Evolutionary conservation across 441 rosid species (phyloP).

Genomic region (Flueggea neowawraea): DNA sequence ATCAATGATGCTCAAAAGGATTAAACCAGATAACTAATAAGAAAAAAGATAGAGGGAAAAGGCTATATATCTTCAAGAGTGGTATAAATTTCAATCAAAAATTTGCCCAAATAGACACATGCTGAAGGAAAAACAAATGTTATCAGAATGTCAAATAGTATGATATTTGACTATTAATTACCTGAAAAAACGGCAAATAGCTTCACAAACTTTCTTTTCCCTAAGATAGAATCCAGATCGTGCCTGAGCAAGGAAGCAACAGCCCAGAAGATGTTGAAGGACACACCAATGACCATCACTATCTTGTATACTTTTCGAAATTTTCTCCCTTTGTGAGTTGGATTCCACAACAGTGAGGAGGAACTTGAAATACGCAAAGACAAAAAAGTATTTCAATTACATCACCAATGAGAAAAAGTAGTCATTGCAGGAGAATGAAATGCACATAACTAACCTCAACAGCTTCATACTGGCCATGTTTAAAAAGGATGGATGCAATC

Average conservation of each 20-base stretch:
- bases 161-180: conserved; percentile 17
- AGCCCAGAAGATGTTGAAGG: conserved; percentile 93
- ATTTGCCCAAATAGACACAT: not conserved
- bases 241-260: conserved; percentile 88
- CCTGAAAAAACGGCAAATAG: conserved; percentile 94
- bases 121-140: not conserved
- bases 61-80: not conserved
- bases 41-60: not conserved
- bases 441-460: conserved; percentile 61
- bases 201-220: conserved; percentile 80
- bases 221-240: conserved; percentile 56
- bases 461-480: conserved; percentile 86
- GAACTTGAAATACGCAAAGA: conserved; percentile 32
- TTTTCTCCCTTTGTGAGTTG: conserved; percentile 66
- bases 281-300: conserved; percentile 78
- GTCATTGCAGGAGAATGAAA: conserved; percentile 12
- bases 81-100: not conserved
- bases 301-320: conserved; percentile 74
- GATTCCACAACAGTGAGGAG: conserved; percentile 75
- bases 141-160: not conserved
- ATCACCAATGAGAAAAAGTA: conserved; percentile 4
- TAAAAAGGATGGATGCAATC: conserved; percentile 68
- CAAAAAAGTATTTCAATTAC: conserved; percentile 17
- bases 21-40: not conserved
- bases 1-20: not conserved